These are phyloP conservation scores for Solanum chiquidenum DNA, from an alignment of 257 asterid species.

Conservation along the genomic window DNA sequence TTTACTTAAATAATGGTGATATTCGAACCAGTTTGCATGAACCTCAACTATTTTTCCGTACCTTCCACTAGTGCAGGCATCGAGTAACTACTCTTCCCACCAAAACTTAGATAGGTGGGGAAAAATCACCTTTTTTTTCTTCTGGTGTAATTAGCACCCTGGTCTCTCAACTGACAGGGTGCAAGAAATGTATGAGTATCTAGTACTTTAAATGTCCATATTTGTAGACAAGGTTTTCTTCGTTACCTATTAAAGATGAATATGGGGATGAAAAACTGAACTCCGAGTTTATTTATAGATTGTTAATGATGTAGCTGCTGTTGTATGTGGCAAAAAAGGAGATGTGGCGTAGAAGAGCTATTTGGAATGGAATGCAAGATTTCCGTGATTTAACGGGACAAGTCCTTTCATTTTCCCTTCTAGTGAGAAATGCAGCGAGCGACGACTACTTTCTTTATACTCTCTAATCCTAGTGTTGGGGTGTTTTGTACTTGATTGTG, in stretches of 20 bases:
- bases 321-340: constrained; percentile 43
- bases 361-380: constrained; percentile 50
- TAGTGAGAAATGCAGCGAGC: too few species aligned
- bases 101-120: too few species aligned
- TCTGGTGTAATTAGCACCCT: not conserved
- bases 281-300: not conserved
- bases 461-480: not conserved
- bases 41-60: too few species aligned
- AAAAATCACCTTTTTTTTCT: not conserved
- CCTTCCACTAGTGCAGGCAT: too few species aligned
- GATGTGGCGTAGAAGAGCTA: constrained; percentile 71
- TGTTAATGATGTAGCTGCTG: constrained; percentile 53
- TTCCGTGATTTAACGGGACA: not conserved
- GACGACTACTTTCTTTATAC: not conserved
- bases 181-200: not conserved
- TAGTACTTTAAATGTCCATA: not conserved
- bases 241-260: not conserved
- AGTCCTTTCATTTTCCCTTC: too few species aligned
- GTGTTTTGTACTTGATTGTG: not conserved
- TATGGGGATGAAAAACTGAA: not conserved
- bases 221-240: not conserved
- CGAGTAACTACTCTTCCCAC: too few species aligned
- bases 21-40: too few species aligned
- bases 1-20: too few species aligned
- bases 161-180: not conserved